Base-by-base conservation (phyloP, 805 yeast species). In the Kuraishia capsulata region DNA sequence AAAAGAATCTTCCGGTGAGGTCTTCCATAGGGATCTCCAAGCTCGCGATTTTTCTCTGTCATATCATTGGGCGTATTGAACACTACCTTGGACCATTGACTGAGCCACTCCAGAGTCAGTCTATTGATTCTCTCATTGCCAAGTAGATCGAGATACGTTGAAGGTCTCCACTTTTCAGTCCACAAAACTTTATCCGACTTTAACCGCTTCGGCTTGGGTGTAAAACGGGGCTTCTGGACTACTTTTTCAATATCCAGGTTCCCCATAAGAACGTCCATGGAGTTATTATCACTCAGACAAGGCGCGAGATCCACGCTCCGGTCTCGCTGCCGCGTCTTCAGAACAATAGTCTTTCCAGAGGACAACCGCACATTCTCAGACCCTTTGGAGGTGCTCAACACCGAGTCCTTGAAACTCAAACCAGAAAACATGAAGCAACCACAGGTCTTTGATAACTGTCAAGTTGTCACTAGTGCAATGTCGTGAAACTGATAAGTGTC, bases 91-190 rank as follows among this genome's bases (percentile, higher is more conserved):
- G 78, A 69, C 92, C 92, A 82, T 38, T 73, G 73, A 41, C 73
- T 66, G 9, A 82, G 44, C 90, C 90, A 83, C 26, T 67, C 61
- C 26, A 82, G 51, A 21, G 81, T 67, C 14, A 57, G 54, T 38
- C 89, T 61, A 47, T 81, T 82, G 0, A 76, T 65, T 31, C 67
- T 59, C 46, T 82, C 90, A 43, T 81, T 79, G 0, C 90, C 90
- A 0, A 79, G 67, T 28, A 82, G 61, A 44, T 82, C 87, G 24
- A 80, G 48, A 57, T 79, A 81, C n/a, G 55, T 60, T 30, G 54
- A 57, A 0, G 90, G 87, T 43, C 85, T 62, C 67, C 80, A 82
- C 52, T 79, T 79, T 48, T 82, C 90, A 3, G 78, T 74, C 77
- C 71, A 59, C 23, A 69, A 46, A 17, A 42, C 42, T 5, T 30